Evolutionary conservation across 345 rosid genomes (phyloP).

Genomic region (Tarenaya hassleriana): DNA sequence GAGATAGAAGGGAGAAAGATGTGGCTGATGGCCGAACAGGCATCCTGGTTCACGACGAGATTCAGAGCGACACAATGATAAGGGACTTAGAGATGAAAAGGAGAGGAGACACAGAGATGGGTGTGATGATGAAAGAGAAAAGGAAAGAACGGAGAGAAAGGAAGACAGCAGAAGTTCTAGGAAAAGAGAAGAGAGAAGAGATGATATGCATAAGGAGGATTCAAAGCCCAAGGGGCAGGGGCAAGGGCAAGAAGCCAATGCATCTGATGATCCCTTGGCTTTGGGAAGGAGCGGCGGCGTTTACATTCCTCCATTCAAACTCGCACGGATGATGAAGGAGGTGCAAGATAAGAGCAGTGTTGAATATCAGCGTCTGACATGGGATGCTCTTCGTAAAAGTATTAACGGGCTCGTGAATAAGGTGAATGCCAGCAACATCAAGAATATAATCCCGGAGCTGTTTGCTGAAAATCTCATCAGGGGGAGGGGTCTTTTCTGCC

Average conservation of each 20-base stretch:
- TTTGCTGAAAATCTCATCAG: slow-evolving; percentile 84
- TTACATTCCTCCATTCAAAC: slow-evolving; percentile 81
- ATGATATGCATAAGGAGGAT: slow-evolving; percentile 25
- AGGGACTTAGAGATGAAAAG: slow-evolving; percentile 21
- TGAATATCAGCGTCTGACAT: slow-evolving; percentile 81
- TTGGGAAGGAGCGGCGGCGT: slow-evolving; percentile 75
- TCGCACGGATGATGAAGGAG: slow-evolving; percentile 87
- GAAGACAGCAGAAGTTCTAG: slow-evolving; percentile 26
- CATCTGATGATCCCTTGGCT: slow-evolving; percentile 26
- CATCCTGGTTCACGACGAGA: slow-evolving; percentile 19
- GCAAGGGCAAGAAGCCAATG: slow-evolving; percentile 35
- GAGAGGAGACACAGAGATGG: slow-evolving; percentile 27
- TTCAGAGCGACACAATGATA: slow-evolving; percentile 31
- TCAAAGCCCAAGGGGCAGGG: slow-evolving; percentile 31
- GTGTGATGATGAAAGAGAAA: slow-evolving; percentile 29
- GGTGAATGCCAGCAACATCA: slow-evolving; percentile 77
- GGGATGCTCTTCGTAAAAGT: slow-evolving; percentile 97
- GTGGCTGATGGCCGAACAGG: slow-evolving; percentile 22
- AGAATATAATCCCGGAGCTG: slow-evolving; percentile 77
- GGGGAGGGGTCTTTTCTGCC: slow-evolving; percentile 86
- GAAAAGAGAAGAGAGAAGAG: slow-evolving; percentile 30
- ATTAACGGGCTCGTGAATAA: slow-evolving; percentile 88
- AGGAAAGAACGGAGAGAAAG: slow-evolving; percentile 22
- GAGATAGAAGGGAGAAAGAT: slow-evolving; percentile 31
- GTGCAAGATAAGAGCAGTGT: slow-evolving; percentile 73